Base-by-base conservation (phyloP, 2,329 filamentous ascomycete species). In the Tricladium varicosporioides region DNA sequence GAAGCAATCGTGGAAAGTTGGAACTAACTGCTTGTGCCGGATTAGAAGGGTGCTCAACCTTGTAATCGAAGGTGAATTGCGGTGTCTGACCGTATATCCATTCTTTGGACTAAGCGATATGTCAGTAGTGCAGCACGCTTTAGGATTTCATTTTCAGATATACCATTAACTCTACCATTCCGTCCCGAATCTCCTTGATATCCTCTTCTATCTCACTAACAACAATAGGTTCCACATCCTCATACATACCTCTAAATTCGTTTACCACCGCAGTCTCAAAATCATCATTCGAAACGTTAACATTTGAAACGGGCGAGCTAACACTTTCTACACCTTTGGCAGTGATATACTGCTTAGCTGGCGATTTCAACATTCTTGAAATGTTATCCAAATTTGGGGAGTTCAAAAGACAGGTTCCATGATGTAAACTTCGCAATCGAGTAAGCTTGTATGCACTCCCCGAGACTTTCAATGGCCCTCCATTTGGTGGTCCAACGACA, bases 401-500 rank as follows among this genome's bases (percentile, higher is more conserved):
- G 33, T 81, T 78, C 1, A 97, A 78, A 45, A 99, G 78, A 67
- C 92, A 94, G 0, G 94, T 99, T 7, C 92, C 94, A 73, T 99
- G 94, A 73, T 99, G 94, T 57, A 99, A 78, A 7, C 92, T 88
- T 46, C 93, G 82, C 49, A 84, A 76, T 19, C 89, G 80, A 0
- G 90, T 97, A 53, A 99, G 79, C 73, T 97, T 97, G 75, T 96
- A 99, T 10, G 94, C 94, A 0, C 92, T 97, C 1, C 94, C 94
- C 0, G 92, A 96, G 10, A 97, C 82, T 72, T 99, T 99, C 69
- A 87, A 83, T 1, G 80, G 78, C 36, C 44, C 61, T 32, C 59
- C 52, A 49, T 65, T 61, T 40, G 50, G 33, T 40, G 57, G 75
- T 56, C 87, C 83, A 47, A 95, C 78, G 19, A 97, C 91, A 65